phyloP scores from a whole-genome alignment of 192 early-diverging fungal genomes.

The Entomortierella parvispora region DNA sequence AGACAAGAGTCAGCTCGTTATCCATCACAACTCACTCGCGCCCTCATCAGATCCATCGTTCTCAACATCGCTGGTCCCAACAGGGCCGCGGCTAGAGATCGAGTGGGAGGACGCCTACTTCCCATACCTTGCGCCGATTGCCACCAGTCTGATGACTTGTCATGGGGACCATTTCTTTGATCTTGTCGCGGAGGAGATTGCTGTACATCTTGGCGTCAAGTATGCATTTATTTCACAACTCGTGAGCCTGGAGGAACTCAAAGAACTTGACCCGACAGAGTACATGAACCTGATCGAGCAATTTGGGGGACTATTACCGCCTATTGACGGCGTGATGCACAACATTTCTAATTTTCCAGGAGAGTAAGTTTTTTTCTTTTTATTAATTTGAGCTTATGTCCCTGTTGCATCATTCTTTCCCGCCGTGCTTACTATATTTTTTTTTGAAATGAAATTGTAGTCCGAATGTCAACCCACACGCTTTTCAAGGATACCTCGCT shows the following conservation, averaged over 20 bases:
- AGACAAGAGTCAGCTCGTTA: slow-evolving; percentile 31
- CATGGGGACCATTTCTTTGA: slow-evolving; percentile 47
- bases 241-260: slow-evolving; percentile 46
- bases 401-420: neutral
- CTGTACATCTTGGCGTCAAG: slow-evolving; percentile 37
- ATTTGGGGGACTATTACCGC: slow-evolving; percentile 40
- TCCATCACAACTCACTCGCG: slow-evolving; percentile 30
- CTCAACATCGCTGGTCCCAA: slow-evolving; percentile 5
- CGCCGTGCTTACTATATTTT: neutral
- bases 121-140: slow-evolving; percentile 40
- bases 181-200: slow-evolving; percentile 30
- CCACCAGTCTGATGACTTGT: slow-evolving; percentile 32
- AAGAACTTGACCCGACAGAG: slow-evolving; percentile 47
- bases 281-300: slow-evolving; percentile 44
- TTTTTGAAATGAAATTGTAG: neutral
- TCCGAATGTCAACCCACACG: slow-evolving; percentile 42
- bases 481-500: slow-evolving; percentile 46
- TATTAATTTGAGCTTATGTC: neutral
- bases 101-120: slow-evolving; percentile 40
- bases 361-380: slow-evolving; percentile 19
- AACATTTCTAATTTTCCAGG: slow-evolving; percentile 50
- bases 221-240: slow-evolving; percentile 48
- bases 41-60: neutral
- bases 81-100: slow-evolving; percentile 10
- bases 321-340: slow-evolving; percentile 48